Percentiles rank a stretch among this genome's conserved stretches.
phyloP scores from a whole-genome alignment of 129 eudicot species.

The Artemisia tridentata region DNA sequence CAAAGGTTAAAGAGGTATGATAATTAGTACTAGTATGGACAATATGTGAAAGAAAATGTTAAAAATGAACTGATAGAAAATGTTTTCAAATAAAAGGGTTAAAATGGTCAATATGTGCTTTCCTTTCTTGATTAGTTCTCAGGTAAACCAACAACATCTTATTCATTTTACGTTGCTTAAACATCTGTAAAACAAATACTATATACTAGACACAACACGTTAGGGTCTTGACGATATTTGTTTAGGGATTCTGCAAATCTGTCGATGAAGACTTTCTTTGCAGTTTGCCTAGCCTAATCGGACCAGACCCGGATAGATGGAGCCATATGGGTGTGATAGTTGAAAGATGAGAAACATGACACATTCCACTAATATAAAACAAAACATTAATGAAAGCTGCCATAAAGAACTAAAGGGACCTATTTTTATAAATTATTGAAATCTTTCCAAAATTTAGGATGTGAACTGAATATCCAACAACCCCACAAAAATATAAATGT shows the following conservation, averaged over 20 bases:
- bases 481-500: slow-evolving; percentile 20
- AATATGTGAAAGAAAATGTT: too few relatives aligned
- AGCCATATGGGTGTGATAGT: slow-evolving; percentile 33
- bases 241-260: not conserved
- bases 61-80: not conserved
- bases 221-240: not conserved
- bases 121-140: not conserved
- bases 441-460: slow-evolving; percentile 24
- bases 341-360: slow-evolving; percentile 35
- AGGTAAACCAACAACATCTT: not conserved
- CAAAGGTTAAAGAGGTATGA: not conserved
- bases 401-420: slow-evolving; percentile 38
- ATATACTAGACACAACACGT: not conserved
- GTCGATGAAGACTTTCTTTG: not conserved
- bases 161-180: not conserved
- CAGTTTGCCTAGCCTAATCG: not conserved
- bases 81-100: not conserved
- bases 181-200: too few relatives aligned
- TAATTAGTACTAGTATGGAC: too few relatives aligned
- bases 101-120: not conserved
- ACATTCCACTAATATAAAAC: slow-evolving; percentile 48
- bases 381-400: slow-evolving; percentile 53
- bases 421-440: slow-evolving; percentile 26
- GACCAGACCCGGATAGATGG: not conserved
- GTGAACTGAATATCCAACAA: slow-evolving; percentile 34